Percentiles rank a stretch among this genome's conserved stretches.
Conservation (phyloP, 2,329 filamentous ascomycete genomes). For the Myriosclerotinia curreyana region DNA sequence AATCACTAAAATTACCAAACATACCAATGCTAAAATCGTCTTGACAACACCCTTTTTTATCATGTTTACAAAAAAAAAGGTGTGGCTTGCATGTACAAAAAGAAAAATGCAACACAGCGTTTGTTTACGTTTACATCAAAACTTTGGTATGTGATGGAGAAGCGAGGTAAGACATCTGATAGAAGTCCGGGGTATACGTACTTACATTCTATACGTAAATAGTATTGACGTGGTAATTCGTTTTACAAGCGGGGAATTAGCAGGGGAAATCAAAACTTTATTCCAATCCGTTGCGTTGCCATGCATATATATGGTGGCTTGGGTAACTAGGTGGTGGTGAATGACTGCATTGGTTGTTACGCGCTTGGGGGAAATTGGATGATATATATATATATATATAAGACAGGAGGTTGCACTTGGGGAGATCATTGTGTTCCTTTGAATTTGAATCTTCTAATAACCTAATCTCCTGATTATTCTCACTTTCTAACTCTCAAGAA, state of each 20-base stretch:
- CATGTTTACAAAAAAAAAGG: background rate
- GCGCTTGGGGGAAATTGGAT: constrained; percentile 2
- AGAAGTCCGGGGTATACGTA: constrained; percentile 10
- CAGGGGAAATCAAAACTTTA: background rate
- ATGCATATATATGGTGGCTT: constrained; percentile 10
- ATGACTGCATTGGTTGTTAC: background rate
- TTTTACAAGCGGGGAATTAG: constrained; percentile 1
- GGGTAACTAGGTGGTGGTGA: background rate
- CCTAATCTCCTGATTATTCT: background rate
- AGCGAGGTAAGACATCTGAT: constrained; percentile 14
- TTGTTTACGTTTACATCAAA: constrained; percentile 11
- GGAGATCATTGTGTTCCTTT: background rate
- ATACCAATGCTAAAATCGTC: constrained; percentile 8
- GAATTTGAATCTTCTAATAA: background rate
- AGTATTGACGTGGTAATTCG: background rate
- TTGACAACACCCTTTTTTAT: background rate
- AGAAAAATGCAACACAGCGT: background rate
- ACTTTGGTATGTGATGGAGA: constrained; percentile 9
- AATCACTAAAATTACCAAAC: background rate
- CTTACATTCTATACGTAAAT: background rate
- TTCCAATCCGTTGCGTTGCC: constrained; percentile 12
- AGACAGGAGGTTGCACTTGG: constrained; percentile 1
- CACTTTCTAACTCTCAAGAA: background rate
- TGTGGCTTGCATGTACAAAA: background rate
- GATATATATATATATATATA: constrained; percentile 4